Evolutionary conservation across 345 rosid genomes (phyloP).

Genomic region (Bruguiera parviflora): DNA sequence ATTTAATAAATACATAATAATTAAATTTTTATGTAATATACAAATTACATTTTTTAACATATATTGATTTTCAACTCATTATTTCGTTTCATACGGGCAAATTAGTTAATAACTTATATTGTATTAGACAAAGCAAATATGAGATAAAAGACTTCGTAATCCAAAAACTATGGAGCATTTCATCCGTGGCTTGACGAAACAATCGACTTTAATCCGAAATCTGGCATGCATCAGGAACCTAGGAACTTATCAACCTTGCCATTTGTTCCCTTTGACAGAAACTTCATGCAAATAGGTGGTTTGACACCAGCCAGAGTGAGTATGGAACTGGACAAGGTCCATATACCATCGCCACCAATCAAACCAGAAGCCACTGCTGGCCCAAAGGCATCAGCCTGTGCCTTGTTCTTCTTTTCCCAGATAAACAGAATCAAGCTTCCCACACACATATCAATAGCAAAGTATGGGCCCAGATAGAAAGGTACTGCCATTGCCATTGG

Average conservation of each 20-base stretch:
- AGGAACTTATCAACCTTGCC: conserved; percentile 50
- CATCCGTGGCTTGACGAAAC: too few species aligned
- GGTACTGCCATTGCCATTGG: conserved; percentile 97
- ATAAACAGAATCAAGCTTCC: conserved; percentile 69
- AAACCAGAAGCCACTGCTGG: conserved; percentile 84
- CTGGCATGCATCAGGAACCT: too few species aligned
- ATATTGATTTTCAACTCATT: too few species aligned
- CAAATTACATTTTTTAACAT: too few species aligned
- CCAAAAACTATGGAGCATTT: too few species aligned
- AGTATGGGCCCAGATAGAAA: conserved; percentile 70
- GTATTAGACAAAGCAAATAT: too few species aligned
- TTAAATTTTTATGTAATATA: too few species aligned
- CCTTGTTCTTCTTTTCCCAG: conserved; percentile 61
- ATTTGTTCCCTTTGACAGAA: conserved; percentile 51
- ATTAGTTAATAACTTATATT: too few species aligned
- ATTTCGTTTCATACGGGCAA: too few species aligned
- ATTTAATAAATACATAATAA: too few species aligned
- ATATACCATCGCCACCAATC: conserved; percentile 79
- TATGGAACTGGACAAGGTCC: conserved; percentile 71
- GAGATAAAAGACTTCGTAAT: too few species aligned
- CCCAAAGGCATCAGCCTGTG: conserved; percentile 60
- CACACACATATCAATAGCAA: conserved; percentile 80
- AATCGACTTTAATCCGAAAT: too few species aligned
- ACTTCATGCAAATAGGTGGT: conserved; percentile 88
- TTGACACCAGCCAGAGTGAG: conserved; percentile 52